A percentile compares a stretch with the other conserved stretches of the same genome.
phyloP scores from a whole-genome alignment of 1,139 yeast genomes.

The Hyphopichia pseudoburtonii region DNA sequence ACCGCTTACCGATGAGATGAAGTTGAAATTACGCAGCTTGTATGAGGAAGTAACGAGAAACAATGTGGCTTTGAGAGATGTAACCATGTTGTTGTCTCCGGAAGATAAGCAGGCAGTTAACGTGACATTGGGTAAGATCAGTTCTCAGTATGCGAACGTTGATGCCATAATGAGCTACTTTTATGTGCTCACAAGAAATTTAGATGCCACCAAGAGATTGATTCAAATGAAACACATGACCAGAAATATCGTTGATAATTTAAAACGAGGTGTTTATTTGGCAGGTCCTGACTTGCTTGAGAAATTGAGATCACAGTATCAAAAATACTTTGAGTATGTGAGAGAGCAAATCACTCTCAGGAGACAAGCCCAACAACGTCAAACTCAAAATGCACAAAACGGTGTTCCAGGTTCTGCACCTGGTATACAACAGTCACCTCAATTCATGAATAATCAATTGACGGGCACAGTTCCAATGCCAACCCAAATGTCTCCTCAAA shows the following conservation, averaged over 20 bases:
- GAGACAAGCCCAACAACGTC: constrained; percentile 30
- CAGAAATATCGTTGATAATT: constrained; percentile 68
- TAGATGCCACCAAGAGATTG: constrained; percentile 71
- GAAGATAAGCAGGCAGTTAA: constrained; percentile 66
- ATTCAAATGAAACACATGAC: constrained; percentile 80
- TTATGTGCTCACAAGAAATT: constrained; percentile 69
- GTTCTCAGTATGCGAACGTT: constrained; percentile 65
- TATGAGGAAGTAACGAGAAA: constrained; percentile 68
- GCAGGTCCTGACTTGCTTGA: constrained; percentile 70
- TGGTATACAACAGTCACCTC: constrained; percentile 4
- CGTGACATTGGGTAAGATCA: constrained; percentile 55
- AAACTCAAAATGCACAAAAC: constrained; percentile 1
- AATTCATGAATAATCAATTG: constrained; percentile 8
- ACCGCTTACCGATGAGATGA: constrained; percentile 45
- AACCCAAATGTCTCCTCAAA: constrained; percentile 11
- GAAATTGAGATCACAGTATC: constrained; percentile 69
- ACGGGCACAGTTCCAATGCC: constrained; percentile 8
- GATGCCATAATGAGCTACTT: constrained; percentile 79
- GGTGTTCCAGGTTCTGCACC: constrained; percentile 2
- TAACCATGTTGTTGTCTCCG: constrained; percentile 57
- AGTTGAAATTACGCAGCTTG: constrained; percentile 54
- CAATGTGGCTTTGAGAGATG: constrained; percentile 65
- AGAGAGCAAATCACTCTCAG: constrained; percentile 45
- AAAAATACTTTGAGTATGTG: constrained; percentile 72
- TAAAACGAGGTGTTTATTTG: constrained; percentile 61